Conservation (phyloP, 331 rosid genomes). For the Acacia concinna region DNA sequence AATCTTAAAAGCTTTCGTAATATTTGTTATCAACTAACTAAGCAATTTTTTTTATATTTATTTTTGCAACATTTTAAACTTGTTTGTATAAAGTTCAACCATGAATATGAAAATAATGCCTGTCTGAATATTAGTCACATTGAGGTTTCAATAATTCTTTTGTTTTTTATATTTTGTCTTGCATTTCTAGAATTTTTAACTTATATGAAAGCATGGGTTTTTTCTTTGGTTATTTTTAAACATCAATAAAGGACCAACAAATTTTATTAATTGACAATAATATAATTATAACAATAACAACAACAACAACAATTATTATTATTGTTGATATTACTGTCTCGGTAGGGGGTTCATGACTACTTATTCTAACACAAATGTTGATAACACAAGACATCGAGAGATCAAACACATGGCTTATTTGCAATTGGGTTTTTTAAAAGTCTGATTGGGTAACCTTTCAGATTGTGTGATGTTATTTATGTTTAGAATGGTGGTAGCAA, state of each 20-base stretch:
- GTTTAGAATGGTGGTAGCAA: too few relatives aligned
- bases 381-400: too few relatives aligned
- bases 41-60: background rate
- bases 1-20: background rate
- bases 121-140: background rate
- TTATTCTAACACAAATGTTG: too few relatives aligned
- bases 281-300: too few relatives aligned
- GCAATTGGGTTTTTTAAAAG: too few relatives aligned
- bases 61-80: background rate
- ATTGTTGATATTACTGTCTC: too few relatives aligned
- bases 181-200: background rate
- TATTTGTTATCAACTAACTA: background rate
- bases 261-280: background rate
- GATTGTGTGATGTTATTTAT: too few relatives aligned
- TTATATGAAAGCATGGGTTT: background rate
- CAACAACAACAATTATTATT: too few relatives aligned
- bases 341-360: too few relatives aligned
- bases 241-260: background rate
- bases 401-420: too few relatives aligned
- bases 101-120: background rate
- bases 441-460: too few relatives aligned
- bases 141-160: background rate
- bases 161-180: background rate
- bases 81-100: background rate
- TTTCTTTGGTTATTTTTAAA: background rate